Evolutionary conservation across 257 asterid genomes (phyloP), one percentile per base, ranked within the genome.

Genomic region (Fraxinus pennsylvanica): DNA sequence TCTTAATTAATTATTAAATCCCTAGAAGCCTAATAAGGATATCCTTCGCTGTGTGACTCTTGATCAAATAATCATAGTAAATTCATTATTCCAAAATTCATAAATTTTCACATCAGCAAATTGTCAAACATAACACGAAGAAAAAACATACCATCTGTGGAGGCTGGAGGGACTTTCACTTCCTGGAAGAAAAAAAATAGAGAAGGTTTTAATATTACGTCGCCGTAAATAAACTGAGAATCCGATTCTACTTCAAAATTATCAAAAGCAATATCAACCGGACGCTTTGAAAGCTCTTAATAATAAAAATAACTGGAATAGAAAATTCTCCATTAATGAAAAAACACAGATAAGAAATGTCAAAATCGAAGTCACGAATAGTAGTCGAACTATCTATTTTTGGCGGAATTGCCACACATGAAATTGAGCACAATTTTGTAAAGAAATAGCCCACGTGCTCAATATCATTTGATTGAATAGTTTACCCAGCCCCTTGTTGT

Each of bases 71-170:
- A 27, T 25, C 68, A 22, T 9, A 10, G 69, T 25, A 63, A 63
- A 63, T 63, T 54, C 65, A n/a, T 32, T 17, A 68, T 36, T 75
- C 22, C 9, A 41, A 52, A 73, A 52, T 14, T 61, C 76, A 71
- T 78, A 68, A 47, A 76, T 33, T 54, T 54, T 19, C 65, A 54
- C 22, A 5, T 32, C 50, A 50, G 33, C n/a, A 69, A 69, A 68
- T 33, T 13, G 27, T 15, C 71, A 19, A 10, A 19, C 73, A 4
- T 7, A 29, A 59, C 29, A 63, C 21, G 27, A 4, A 61, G 25
- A 57, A 38, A 45, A 54, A 36, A 39, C 86, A 80, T 76, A 84
- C 87, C 89, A 30, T 82, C 87, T 79, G 82, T 82, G 63, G 88
- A 69, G 30, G 72, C 78, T 74, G 57, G 71, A 22, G 90, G 83